These are phyloP conservation scores for Komagataella pastoris DNA, from an alignment of 805 yeast genomes.

Conservation along the genomic window DNA sequence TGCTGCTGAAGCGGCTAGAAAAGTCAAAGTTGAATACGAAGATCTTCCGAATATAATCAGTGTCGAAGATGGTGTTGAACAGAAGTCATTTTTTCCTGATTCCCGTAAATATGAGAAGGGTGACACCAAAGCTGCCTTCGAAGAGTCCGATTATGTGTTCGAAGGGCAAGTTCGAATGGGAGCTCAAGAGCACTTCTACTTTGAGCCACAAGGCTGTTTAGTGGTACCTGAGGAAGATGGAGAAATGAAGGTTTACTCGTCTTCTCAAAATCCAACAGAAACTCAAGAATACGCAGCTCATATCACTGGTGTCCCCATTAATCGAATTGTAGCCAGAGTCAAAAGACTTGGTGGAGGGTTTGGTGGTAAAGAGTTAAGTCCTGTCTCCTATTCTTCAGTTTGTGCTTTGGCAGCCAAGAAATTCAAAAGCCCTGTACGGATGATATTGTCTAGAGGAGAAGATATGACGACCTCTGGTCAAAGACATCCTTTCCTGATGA, in stretches of 20 bases:
- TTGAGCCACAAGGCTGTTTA: conserved; percentile 30
- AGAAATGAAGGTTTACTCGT: conserved; percentile 28
- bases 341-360: conserved; percentile 37
- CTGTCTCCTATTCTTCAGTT: conserved; percentile 22
- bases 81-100: conserved; percentile 24
- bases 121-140: conserved; percentile 24
- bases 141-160: conserved; percentile 16
- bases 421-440: conserved; percentile 26
- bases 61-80: conserved; percentile 28
- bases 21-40: conserved; percentile 27
- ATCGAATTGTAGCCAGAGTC: conserved; percentile 24
- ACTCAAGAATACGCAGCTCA: conserved; percentile 28
- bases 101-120: conserved; percentile 22
- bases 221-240: conserved; percentile 32
- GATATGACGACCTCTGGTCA: conserved; percentile 33
- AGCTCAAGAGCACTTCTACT: conserved; percentile 35
- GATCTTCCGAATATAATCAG: conserved; percentile 25
- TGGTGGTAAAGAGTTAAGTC: conserved; percentile 34
- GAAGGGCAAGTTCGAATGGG: conserved; percentile 27
- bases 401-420: conserved; percentile 29
- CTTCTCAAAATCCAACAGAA: conserved; percentile 31
- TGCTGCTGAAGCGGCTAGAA: conserved; percentile 27
- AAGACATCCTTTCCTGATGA: conserved; percentile 30
- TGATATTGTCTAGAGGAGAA: conserved; percentile 25
- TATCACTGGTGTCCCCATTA: conserved; percentile 27